Base-by-base conservation (phyloP, 805 yeast genomes). In the Starmerella kuoi region DNA sequence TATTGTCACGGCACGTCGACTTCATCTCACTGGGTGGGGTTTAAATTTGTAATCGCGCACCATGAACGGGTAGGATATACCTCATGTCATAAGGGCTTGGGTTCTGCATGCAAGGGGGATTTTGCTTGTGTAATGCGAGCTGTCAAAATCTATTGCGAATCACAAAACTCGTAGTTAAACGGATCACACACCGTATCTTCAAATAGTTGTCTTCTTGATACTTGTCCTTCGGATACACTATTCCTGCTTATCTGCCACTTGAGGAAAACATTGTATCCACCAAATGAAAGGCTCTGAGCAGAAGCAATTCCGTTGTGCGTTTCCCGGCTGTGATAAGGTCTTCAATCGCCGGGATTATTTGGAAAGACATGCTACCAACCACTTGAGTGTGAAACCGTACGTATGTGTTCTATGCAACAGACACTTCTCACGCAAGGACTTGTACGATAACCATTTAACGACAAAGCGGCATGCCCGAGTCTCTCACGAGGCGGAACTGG, bases 301-400 rank as follows among this genome's bases (percentile, higher is more conserved):
- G 38, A 48, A 44, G 39, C 55, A 47, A 38, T 60, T 55, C 46
- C 45, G 46, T 59, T 49, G 74, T 68, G 38, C 49, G 12, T 51
- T 42, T 33, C 55, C 54, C 2, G 62, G 62, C 17, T 60, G 64
- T 46, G 51, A 44, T 30, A 60, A 60, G 45, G 55, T 55, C 38
- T 60, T 60, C 47, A 58, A 59, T 39, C 55, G 64, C 9, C 45
- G 61, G 4, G 64, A 60, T 44, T 60, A 60, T 36, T 49, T 60
- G 24, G 63, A 60, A 41, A 45, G 64, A 7, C 65, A 61, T 41
- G 56, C 63, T 19, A 59, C 59, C n/a, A 61, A 61, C 46, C 64
- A 60, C 40, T 48, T 60, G 15, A 51, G 52, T 3, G 56, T 60
- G n/a, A 60, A 60, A 47, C 64, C 64, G 15, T 60, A 35, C 40